phyloP scores from a whole-genome alignment of 2,329 filamentous ascomycete species.

The Colletotrichum sp. region DNA sequence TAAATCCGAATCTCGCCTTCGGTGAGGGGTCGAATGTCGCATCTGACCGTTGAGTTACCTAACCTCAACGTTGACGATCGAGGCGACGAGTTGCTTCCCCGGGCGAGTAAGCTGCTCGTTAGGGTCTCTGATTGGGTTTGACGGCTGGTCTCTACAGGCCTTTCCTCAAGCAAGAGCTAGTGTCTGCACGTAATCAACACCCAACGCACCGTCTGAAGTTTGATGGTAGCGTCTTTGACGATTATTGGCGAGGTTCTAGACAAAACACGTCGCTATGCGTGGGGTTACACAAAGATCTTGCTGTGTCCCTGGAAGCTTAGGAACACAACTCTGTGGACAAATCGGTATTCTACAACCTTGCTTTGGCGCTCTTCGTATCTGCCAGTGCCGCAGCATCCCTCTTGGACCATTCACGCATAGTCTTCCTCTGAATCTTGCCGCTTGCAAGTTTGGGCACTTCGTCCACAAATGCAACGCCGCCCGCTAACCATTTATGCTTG shows the following conservation, averaged over 20 bases:
- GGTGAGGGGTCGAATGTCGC: not conserved
- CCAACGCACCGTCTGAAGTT: not conserved
- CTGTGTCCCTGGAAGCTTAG: not conserved
- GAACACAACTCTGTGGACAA: not conserved
- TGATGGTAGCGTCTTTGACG: not conserved
- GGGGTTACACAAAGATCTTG: not conserved
- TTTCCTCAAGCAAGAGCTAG: not conserved
- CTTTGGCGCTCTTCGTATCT: constrained; percentile 10
- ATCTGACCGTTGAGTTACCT: not conserved
- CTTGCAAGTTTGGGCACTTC: constrained; percentile 61
- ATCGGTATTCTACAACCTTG: constrained; percentile 5
- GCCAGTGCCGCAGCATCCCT: constrained; percentile 45
- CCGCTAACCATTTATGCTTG: constrained; percentile 57
- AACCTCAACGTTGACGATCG: not conserved
- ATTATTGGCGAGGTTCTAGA: not conserved
- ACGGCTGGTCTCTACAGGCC: not conserved
- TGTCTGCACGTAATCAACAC: not conserved
- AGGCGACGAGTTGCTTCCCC: not conserved
- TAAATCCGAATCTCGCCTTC: not conserved
- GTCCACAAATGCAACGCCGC: constrained; percentile 59
- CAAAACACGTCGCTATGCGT: not conserved
- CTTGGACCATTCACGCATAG: constrained; percentile 63
- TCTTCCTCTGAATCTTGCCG: constrained; percentile 63
- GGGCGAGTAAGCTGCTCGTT: not conserved
- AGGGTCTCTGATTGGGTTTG: not conserved